Evolutionary conservation across 2,329 filamentous ascomycete species (phyloP).

Genomic region (Byssothecium circinans): DNA sequence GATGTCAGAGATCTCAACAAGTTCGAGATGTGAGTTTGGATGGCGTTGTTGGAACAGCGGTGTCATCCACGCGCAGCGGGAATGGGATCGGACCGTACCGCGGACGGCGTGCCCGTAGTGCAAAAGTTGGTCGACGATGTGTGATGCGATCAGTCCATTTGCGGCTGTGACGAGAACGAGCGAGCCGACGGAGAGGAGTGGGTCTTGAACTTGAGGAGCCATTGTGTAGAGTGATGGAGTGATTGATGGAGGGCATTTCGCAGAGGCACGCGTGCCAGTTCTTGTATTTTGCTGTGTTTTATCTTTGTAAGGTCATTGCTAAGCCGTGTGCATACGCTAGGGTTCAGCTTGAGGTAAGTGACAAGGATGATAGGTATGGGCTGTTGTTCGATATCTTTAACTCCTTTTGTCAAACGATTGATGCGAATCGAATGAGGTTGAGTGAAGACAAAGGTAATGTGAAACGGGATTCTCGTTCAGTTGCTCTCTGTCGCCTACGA

Average conservation of each 20-base stretch:
- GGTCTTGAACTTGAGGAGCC: slow-evolving; percentile 2
- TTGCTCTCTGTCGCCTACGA: no score
- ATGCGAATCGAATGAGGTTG: background rate
- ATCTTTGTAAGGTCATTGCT: no score
- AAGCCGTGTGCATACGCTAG: no score
- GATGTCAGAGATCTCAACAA: slow-evolving; percentile 46
- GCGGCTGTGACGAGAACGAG: slow-evolving; percentile 48
- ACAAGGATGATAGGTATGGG: no score
- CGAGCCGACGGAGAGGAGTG: slow-evolving; percentile 1
- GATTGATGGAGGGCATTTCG: no score
- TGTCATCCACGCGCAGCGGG: slow-evolving; percentile 37
- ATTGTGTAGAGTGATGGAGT: background rate
- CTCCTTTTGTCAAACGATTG: no score
- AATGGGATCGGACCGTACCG: slow-evolving; percentile 47
- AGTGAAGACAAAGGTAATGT: no score
- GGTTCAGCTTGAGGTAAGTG: no score
- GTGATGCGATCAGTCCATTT: slow-evolving; percentile 51
- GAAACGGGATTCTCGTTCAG: no score
- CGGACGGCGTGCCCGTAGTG: slow-evolving; percentile 48
- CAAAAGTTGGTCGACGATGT: slow-evolving; percentile 49
- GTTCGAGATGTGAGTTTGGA: slow-evolving; percentile 37
- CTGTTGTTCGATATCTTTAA: no score
- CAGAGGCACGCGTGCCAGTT: no score
- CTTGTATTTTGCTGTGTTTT: no score
- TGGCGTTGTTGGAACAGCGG: slow-evolving; percentile 8